Conservation (phyloP, 1,139 yeast species). For the Hyphopichia khmerensis region DNA sequence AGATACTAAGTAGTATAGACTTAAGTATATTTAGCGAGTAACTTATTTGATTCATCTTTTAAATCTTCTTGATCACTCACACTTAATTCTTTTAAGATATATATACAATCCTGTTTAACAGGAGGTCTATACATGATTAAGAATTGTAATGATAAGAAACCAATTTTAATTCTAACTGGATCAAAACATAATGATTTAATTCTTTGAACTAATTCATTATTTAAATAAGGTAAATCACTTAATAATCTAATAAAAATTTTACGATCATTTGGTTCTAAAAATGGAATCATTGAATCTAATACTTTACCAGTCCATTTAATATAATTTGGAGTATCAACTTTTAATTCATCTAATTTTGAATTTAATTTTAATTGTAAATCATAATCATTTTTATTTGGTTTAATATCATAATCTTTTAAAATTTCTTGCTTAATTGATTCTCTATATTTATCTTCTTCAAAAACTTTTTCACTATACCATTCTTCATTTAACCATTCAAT, state of each 20-base stretch:
- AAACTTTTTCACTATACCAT: slow-evolving; percentile 74
- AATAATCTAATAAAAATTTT: slow-evolving; percentile 76
- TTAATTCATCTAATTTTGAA: slow-evolving; percentile 9
- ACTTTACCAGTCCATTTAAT: slow-evolving; percentile 68
- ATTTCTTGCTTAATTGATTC: slow-evolving; percentile 14
- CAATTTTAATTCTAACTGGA: slow-evolving; percentile 78
- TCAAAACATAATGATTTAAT: slow-evolving; percentile 79
- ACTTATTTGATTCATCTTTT: slow-evolving; percentile 51
- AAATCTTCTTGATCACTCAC: slow-evolving; percentile 53
- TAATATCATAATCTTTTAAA: slow-evolving; percentile 14
- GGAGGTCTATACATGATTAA: slow-evolving; percentile 92
- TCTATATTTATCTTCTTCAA: slow-evolving; percentile 26
- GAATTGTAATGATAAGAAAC: slow-evolving; percentile 78
- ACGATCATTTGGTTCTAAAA: slow-evolving; percentile 76
- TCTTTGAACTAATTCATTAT: slow-evolving; percentile 56
- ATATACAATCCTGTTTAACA: slow-evolving; percentile 60
- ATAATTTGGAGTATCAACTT: slow-evolving; percentile 48
- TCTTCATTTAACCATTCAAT: slow-evolving; percentile 96
- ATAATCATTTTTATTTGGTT: slow-evolving; percentile 8
- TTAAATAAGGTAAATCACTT: slow-evolving; percentile 81
- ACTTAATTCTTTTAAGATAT: slow-evolving; percentile 59
- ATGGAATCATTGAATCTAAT: slow-evolving; percentile 79
- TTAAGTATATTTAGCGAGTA: slow-evolving; percentile 46
- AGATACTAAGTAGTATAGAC: too few species aligned
- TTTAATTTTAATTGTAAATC: slow-evolving; percentile 7